Evolutionary conservation across 2,329 filamentous ascomycete genomes (phyloP), one percentile per base, ranked within the genome.

Genomic region (Colletotrichum musae): DNA sequence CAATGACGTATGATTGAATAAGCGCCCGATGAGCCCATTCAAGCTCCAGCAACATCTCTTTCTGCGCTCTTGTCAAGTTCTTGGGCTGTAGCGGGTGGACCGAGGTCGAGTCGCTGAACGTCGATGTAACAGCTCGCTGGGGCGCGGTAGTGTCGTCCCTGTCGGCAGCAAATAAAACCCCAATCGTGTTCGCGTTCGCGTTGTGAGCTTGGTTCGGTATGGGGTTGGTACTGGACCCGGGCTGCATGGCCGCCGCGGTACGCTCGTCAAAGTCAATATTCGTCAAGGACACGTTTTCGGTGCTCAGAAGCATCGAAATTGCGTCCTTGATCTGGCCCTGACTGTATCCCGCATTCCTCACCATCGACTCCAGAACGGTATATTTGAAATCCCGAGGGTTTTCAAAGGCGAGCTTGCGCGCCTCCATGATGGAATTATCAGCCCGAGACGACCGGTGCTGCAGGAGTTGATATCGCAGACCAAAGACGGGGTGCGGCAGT

Each of bases 1-100:
- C 87, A 56, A 92, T 86, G 72, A 90, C 86, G 72, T 91, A 93
- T 1, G 91, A 91, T 57, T 90, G 87, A 54, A 93, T 82, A 75
- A 93, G 91, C 18, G 90, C 91, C 61, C 87, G 83, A 72, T 93
- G 90, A 6, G 90, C 90, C 89, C 91, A 92, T 60, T 90, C 87
- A 4, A 89, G 88, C 76, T 93, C 91, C 45, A 91, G 80, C 2
- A 93, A 78, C 88, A 92, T 90, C 77, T 92, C 90, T 60, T 86
- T 88, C 76, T 93, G 92, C n/a, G 87, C 83, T 67, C 83, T 83
- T 1, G 87, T 88, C n/a, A 93, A 83, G 39, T 82, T 80, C 2
- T 82, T 80, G 3, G 90, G 90, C 48, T 86, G 83, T n/a, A 91
- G 76, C 5, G 78, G 73, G 43, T 72, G 62, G 36, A 79, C 71